Evolutionary conservation across 2,329 filamentous ascomycete species (phyloP).

Genomic region (Fusarium torreyae): DNA sequence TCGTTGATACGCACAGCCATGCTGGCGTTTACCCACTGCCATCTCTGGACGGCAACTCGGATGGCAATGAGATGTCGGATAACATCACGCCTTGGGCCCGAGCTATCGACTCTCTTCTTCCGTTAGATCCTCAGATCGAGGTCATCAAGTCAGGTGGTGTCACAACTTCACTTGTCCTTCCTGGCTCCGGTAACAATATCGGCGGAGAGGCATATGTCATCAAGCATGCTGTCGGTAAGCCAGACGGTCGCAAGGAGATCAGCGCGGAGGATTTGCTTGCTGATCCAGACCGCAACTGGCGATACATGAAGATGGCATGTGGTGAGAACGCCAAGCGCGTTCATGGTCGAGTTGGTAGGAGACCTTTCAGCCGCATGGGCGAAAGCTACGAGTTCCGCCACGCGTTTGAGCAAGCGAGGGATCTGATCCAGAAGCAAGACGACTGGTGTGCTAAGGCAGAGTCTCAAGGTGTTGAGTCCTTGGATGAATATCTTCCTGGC

Average conservation of each 20-base stretch:
- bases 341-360: conserved; percentile 69
- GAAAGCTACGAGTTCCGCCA: conserved; percentile 80
- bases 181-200: conserved; percentile 81
- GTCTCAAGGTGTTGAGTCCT: conserved; percentile 62
- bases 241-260: conserved; percentile 73
- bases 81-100: conserved; percentile 79
- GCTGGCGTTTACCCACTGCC: conserved; percentile 74
- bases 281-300: conserved; percentile 74
- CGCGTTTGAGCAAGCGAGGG: conserved; percentile 74
- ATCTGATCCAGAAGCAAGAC: conserved; percentile 72
- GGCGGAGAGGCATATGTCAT: conserved; percentile 79
- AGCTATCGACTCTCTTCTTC: conserved; percentile 75
- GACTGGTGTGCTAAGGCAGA: conserved; percentile 77
- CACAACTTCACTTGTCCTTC: conserved; percentile 76
- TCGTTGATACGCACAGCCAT: conserved; percentile 82
- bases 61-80: conserved; percentile 74
- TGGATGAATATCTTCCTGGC: conserved; percentile 72
- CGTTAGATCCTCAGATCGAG: conserved; percentile 74
- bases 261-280: conserved; percentile 76
- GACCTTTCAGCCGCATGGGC: conserved; percentile 73
- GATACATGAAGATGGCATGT: conserved; percentile 84
- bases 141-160: conserved; percentile 82
- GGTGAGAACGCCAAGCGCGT: conserved; percentile 78
- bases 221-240: conserved; percentile 75
- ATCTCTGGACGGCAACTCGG: conserved; percentile 66